These are phyloP conservation scores for Marchantia polymorpha DNA, from an alignment of 225 moss, liverwort and hornwort species.

Conservation along the genomic window DNA sequence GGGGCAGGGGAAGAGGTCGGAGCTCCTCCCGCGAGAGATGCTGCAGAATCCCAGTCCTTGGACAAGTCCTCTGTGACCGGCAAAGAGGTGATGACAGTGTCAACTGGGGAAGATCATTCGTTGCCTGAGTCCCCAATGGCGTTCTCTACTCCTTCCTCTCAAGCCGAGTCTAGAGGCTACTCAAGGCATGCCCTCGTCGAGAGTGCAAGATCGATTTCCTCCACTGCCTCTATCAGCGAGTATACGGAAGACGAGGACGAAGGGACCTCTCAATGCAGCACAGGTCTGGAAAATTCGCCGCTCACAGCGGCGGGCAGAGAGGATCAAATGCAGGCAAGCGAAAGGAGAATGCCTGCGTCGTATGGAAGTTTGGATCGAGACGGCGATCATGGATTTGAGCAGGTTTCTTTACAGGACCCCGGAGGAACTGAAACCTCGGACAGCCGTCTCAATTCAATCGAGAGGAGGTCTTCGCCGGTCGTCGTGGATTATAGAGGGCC, in stretches of 20 bases:
- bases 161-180: background rate
- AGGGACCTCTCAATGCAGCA: slow-evolving; percentile 29
- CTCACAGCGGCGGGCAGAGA: background rate
- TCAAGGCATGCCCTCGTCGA: slow-evolving; percentile 3
- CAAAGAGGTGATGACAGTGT: slow-evolving; percentile 6
- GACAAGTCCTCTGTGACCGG: background rate
- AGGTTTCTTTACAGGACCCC: slow-evolving; percentile 39
- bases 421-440: slow-evolving; percentile 28
- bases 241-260: slow-evolving; percentile 12
- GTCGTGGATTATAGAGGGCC: background rate
- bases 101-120: slow-evolving; percentile 13
- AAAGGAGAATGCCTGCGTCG: slow-evolving; percentile 6
- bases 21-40: background rate
- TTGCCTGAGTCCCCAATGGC: slow-evolving; percentile 6
- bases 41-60: slow-evolving; percentile 13
- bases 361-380: slow-evolving; percentile 18
- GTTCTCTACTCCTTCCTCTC: background rate
- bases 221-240: slow-evolving; percentile 10
- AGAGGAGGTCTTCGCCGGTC: background rate
- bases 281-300: slow-evolving; percentile 7
- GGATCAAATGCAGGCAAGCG: slow-evolving; percentile 14
- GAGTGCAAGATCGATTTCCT: slow-evolving; percentile 11
- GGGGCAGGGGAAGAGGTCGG: slow-evolving; percentile 7
- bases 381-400: slow-evolving; percentile 26
- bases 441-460: slow-evolving; percentile 6